Base-by-base conservation (phyloP, 2,329 filamentous ascomycete genomes). In the Neofusicoccum kwambonambiense region DNA sequence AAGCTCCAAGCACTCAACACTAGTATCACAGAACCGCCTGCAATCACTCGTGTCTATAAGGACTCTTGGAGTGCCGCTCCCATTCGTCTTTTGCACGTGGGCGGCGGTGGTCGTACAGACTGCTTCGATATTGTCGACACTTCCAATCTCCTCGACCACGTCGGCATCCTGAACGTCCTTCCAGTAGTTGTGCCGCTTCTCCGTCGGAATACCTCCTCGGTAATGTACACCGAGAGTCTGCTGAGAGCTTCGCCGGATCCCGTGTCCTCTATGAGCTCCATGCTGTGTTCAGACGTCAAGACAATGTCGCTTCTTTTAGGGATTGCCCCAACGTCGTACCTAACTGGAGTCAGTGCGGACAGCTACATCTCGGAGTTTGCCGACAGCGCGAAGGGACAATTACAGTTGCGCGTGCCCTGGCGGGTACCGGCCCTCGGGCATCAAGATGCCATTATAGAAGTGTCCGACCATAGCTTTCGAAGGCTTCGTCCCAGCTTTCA, bases 121-220 rank as follows among this genome's bases (percentile, higher is more conserved):
- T 82, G 0, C 72, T 89, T 87, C 68, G 81, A 87, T 69, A 74
- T 83, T 8, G 83, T 89, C 64, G 84, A 89, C 66, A 86, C 84
- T 0, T 85, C 70, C 66, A 81, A 80, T 63, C 72, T 84, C 17
- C 70, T 75, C 3, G 80, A 83, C 64, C 74, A 79, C 58, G 31
- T 81, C 13, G 82, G 81, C 22, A 65, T 73, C 7, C 66, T 84
- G n/a, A 83, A 82, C 67, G n/a, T 84, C 19, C 68, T 85, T 8
- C 70, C 80, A 17, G 77, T 84, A 0, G 73, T 81, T 0, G 69
- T 75, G 0, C 83, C 84, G 3, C 68, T 89, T 11, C 73, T 88
- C 12, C 80, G 78, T 9, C 62, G 74, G 4, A 67, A 70, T 3
- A 73, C 78, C 1, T 81, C 77, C 69, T 81, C 86, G 2, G 79